These are phyloP conservation scores for Lotmaria passim DNA, from an alignment of 208 protist genomes.

Conservation along the genomic window DNA sequence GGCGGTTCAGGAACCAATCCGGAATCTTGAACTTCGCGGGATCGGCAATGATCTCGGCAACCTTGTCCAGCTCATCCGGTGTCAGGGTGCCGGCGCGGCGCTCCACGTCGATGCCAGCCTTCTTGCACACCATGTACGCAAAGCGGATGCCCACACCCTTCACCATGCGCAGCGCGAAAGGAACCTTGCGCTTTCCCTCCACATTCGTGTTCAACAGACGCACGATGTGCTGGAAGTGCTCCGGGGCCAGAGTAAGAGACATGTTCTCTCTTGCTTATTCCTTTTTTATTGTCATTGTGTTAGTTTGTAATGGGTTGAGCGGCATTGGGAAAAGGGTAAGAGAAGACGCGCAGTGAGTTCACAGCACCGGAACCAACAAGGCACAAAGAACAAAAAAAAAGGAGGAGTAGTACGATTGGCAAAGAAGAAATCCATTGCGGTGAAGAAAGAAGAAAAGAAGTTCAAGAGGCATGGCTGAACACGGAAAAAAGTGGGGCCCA, in stretches of 20 bases:
- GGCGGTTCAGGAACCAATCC: constrained; percentile 99
- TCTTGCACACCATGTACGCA: constrained; percentile 98
- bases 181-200: constrained; percentile 97
- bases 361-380: no score
- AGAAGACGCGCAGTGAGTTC: no score
- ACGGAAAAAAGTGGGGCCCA: no score
- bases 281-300: neutral
- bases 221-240: constrained; percentile 99
- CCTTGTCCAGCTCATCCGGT: constrained; percentile 96
- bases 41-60: constrained; percentile 98
- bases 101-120: constrained; percentile 97
- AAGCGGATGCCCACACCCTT: constrained; percentile 99
- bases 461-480: no score
- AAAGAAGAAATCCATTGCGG: no score
- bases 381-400: no score
- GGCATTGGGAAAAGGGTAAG: no score
- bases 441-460: no score
- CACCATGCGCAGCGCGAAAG: constrained; percentile 98
- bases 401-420: no score
- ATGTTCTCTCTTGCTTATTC: constrained; percentile 30
- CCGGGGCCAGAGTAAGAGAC: constrained; percentile 62
- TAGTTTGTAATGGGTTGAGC: no score
- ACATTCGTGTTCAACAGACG: constrained; percentile 99
- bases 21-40: constrained; percentile 99
- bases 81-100: constrained; percentile 95